A percentile compares a stretch with the other conserved stretches of the same genome.
Conservation (phyloP, 495 filamentous ascomycete species). For the Penicillium salamii region DNA sequence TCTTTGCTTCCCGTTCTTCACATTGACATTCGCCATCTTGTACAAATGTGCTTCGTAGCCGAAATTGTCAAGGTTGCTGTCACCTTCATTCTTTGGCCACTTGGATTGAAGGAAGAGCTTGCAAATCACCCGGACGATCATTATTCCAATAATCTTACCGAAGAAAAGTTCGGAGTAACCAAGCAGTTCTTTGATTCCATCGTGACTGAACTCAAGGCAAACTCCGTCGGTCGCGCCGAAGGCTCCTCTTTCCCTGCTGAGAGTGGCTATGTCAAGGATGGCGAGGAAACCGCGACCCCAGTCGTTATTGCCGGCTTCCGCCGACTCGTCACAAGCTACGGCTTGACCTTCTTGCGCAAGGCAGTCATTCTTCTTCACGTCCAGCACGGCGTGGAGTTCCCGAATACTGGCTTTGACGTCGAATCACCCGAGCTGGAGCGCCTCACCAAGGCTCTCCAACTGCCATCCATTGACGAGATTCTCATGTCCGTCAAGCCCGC, state of each 20-base stretch:
- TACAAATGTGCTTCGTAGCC: conserved; percentile 87
- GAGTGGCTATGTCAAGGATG: conserved; percentile 44
- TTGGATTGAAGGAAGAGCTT: conserved; percentile 41
- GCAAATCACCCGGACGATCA: conserved; percentile 32
- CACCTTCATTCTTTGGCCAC: conserved; percentile 44
- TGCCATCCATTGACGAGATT: conserved; percentile 80
- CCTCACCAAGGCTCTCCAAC: conserved; percentile 65
- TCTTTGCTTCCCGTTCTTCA: conserved; percentile 68
- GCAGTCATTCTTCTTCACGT: conserved; percentile 78
- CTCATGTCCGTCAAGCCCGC: conserved; percentile 48
- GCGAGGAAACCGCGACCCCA: conserved; percentile 40
- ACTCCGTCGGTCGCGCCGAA: conserved; percentile 42
- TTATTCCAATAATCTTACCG: conserved; percentile 25
- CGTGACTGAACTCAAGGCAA: conserved; percentile 41
- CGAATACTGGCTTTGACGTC: conserved; percentile 63
- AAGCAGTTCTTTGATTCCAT: conserved; percentile 42
- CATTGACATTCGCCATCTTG: conserved; percentile 75
- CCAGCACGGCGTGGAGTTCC: conserved; percentile 84
- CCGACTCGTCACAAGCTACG: conserved; percentile 69
- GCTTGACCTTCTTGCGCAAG: conserved; percentile 88
- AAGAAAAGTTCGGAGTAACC: conserved; percentile 28
- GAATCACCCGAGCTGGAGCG: conserved; percentile 78
- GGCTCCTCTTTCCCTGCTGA: conserved; percentile 41
- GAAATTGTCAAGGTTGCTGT: conserved; percentile 78
- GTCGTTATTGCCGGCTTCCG: conserved; percentile 44